These are phyloP conservation scores for Agrostemma githago DNA, from an alignment of 148 eudicot species.

Conservation along the genomic window DNA sequence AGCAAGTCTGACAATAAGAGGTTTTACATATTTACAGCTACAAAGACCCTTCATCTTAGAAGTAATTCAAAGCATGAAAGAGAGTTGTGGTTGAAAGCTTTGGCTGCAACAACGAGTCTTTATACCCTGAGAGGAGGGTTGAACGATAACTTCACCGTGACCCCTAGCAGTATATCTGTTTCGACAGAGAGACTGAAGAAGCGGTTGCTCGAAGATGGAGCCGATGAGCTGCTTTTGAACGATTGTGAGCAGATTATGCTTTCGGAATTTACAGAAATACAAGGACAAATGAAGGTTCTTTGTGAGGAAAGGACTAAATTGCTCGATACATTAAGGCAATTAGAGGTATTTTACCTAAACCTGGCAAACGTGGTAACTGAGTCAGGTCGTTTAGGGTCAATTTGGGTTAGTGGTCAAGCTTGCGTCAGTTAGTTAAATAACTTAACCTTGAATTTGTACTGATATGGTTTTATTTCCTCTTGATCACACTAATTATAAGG, in stretches of 20 bases:
- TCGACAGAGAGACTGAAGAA: slow-evolving; percentile 71
- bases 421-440: no score
- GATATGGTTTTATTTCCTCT: not conserved
- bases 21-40: slow-evolving; percentile 85
- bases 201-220: slow-evolving; percentile 75
- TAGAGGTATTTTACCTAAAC: slow-evolving; percentile 53
- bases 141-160: slow-evolving; percentile 37
- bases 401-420: no score
- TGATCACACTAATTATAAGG: not conserved
- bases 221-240: slow-evolving; percentile 60
- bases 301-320: slow-evolving; percentile 69
- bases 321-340: slow-evolving; percentile 73
- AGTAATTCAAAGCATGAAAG: slow-evolving; percentile 56
- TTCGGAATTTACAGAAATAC: slow-evolving; percentile 63
- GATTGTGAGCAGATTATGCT: slow-evolving; percentile 95
- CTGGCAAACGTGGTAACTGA: no score
- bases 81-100: slow-evolving; percentile 75
- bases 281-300: slow-evolving; percentile 61
- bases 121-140: slow-evolving; percentile 49
- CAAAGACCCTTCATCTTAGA: slow-evolving; percentile 89
- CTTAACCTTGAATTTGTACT: no score
- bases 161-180: slow-evolving; percentile 51
- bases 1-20: slow-evolving; percentile 80
- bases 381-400: no score
- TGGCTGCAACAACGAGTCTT: slow-evolving; percentile 51